A percentile compares a stretch with the other conserved stretches of the same genome.
phyloP scores from a whole-genome alignment of 163 green algal genomes.

The Chloroidium sp. region DNA sequence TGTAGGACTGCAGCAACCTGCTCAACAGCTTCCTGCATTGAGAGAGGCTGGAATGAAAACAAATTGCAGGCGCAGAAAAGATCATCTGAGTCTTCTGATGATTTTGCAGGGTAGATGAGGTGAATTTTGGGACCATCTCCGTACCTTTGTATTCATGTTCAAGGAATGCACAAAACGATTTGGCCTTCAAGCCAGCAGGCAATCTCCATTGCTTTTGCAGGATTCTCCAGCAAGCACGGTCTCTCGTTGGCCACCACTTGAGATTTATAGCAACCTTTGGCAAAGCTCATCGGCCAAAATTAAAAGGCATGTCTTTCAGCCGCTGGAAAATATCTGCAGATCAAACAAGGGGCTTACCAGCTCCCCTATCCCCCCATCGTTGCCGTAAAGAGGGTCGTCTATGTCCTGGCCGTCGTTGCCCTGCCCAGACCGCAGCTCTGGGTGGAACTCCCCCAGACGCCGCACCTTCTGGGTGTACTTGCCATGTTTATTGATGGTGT shows the following conservation, averaged over 20 bases:
- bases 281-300: background rate
- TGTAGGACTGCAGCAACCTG: slow-evolving; percentile 25
- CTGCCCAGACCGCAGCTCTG: slow-evolving; percentile 1
- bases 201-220: background rate
- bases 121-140: too few relatives aligned
- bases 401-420: slow-evolving; percentile 53
- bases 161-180: background rate
- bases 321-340: background rate
- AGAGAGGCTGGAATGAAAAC: background rate
- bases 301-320: background rate
- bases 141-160: too few relatives aligned
- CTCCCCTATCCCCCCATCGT: slow-evolving; percentile 51
- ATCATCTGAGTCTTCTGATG: too few relatives aligned
- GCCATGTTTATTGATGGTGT: slow-evolving; percentile 56
- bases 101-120: too few relatives aligned
- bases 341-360: slow-evolving; percentile 19
- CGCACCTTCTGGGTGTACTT: slow-evolving; percentile 59
- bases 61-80: too few relatives aligned
- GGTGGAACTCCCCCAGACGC: slow-evolving; percentile 60
- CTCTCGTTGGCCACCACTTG: too few relatives aligned
- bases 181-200: background rate
- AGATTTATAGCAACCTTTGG: too few relatives aligned
- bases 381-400: slow-evolving; percentile 75
- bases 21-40: slow-evolving; percentile 40
- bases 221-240: background rate